A percentile compares a stretch with the other conserved stretches of the same genome.
phyloP scores from a whole-genome alignment of 2,329 filamentous ascomycete genomes.

The Zymoseptoria passerinii region DNA sequence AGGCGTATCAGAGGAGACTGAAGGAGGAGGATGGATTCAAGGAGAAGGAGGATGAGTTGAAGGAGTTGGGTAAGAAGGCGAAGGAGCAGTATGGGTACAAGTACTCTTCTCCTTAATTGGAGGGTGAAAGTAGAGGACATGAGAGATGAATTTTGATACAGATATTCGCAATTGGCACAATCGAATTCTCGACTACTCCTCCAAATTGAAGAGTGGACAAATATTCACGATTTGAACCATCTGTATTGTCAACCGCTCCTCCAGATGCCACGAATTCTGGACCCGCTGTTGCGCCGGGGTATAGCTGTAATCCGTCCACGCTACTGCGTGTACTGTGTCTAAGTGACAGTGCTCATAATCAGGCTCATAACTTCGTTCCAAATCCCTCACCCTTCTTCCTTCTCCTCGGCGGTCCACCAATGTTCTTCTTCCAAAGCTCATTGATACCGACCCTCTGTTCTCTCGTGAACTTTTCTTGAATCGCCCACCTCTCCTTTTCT shows the following conservation, averaged over 20 bases:
- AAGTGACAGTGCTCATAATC: not conserved
- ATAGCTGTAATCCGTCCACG: not conserved
- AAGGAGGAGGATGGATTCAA: conserved; percentile 43
- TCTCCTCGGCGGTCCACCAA: not conserved
- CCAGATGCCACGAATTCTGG: not conserved
- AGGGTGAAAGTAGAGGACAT: not conserved
- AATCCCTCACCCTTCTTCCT: not conserved
- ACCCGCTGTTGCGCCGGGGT: not conserved
- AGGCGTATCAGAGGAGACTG: conserved; percentile 33
- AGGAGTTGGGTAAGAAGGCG: conserved; percentile 32
- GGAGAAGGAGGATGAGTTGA: conserved; percentile 36
- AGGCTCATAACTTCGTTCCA: conserved; percentile 2
- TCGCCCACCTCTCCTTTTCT: conserved; percentile 1
- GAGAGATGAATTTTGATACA: not conserved
- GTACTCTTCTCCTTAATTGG: conserved; percentile 25
- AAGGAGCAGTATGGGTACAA: conserved; percentile 42
- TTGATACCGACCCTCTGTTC: conserved; percentile 6
- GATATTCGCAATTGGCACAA: too few relatives aligned
- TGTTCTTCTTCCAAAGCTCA: conserved; percentile 1
- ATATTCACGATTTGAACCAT: too few relatives aligned
- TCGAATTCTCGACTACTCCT: too few relatives aligned
- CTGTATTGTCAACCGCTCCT: not conserved
- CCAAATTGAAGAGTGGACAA: too few relatives aligned
- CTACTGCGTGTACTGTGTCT: not conserved
- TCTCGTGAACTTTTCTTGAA: not conserved